Base-by-base conservation (phyloP, 192 early-diverging fungal genomes). In the Backusella westeae region DNA sequence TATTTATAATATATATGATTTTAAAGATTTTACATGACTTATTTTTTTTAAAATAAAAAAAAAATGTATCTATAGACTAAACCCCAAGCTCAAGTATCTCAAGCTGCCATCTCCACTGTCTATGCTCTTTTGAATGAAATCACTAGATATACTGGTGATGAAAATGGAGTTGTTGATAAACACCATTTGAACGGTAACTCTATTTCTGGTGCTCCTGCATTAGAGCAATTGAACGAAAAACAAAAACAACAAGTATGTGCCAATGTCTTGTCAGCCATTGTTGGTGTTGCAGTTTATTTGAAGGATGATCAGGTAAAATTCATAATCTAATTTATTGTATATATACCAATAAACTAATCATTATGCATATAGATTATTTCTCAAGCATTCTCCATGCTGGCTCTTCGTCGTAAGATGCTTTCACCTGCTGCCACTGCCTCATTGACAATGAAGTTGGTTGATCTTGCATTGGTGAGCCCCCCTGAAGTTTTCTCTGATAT, bases 321-420 rank as follows among this genome's bases (percentile, higher is more conserved):
- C 6, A 21, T 69, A 36, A 14, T 63, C 53, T 12, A 9, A 39
- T 39, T 32, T 63, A 1, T 32, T 19, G 10, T 34, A 53, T 19
- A 59, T 36, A 59, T 36, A 38, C 14, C 21, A 32, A 73, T 21
- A 14, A 29, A 9, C 34, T 32, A 63, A 71, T 12, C 17, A 15
- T 39, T 12, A 9, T 34, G 6, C 34, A 21, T 8, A n/a, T 34
- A 89, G 89, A 89, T 89, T 69, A 89, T 90, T 0, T 84, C 87
- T 6, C 75, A 85, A 72, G 88, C 87, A 36, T 87, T 91, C 17
- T 90, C 90, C 15, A 90, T 91, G 85, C 78, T 94, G 74, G 71
- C 89, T 52, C 88, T 88, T 75, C 88, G 91, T 52, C 86, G 90
- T 66, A 87, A 88, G 56, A 85, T 87, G 42, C 72, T 84, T 39